Evolutionary conservation across 148 eudicot species (phyloP).

Genomic region (Chenopodium quinoa): DNA sequence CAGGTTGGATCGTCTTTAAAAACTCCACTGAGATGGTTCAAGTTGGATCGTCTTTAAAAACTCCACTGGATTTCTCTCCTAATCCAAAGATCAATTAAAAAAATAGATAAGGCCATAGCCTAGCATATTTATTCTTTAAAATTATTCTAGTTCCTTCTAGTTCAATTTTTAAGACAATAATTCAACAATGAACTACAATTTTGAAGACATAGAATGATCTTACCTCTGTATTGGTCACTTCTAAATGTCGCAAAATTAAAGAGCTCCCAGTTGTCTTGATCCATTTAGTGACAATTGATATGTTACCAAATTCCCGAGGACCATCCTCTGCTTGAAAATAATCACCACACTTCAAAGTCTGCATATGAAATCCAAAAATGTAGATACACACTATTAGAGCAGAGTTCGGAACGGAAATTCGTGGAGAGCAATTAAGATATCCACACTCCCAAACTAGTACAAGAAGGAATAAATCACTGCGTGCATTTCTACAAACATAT

Average conservation of each 20-base stretch:
- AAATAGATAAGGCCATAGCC: background rate
- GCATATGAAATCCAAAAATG: conserved; percentile 25
- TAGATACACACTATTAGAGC: background rate
- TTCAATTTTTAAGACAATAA: background rate
- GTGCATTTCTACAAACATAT: background rate
- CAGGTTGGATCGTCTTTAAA: background rate
- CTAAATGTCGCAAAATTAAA: conserved; percentile 66
- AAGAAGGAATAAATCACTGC: background rate
- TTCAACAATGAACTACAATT: background rate
- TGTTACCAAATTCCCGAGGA: conserved; percentile 81
- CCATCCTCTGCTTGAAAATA: conserved; percentile 94
- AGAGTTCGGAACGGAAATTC: background rate
- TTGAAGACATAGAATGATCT: background rate
- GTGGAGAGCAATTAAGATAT: background rate
- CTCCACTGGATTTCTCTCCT: background rate
- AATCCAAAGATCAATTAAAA: background rate
- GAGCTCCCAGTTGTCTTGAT: conserved; percentile 56
- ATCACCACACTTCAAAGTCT: conserved; percentile 87
- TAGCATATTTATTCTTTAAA: background rate
- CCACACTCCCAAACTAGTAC: background rate
- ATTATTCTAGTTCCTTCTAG: background rate
- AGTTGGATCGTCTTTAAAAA: background rate
- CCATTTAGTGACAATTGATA: conserved; percentile 59
- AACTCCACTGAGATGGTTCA: background rate
- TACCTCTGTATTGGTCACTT: conserved; percentile 81